Evolutionary conservation across 1,284 basidiomycete species (phyloP).

Genomic region (Sparassis latifolia): DNA sequence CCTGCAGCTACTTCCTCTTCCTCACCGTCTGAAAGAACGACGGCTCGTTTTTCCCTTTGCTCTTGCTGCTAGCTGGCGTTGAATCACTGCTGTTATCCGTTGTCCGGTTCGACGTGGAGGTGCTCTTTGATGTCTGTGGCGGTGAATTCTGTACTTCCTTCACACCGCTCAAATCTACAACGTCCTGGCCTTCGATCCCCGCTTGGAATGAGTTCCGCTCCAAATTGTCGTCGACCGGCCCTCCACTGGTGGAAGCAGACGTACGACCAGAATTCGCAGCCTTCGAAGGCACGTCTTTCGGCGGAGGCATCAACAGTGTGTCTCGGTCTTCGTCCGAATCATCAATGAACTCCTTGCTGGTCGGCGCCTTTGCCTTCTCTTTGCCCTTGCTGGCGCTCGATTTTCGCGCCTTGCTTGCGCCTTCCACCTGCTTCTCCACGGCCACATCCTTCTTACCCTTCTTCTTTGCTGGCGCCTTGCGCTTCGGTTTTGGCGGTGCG

Average conservation of each 20-base stretch:
- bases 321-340: conserved; percentile 16
- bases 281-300: not conserved
- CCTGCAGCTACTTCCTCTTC: conserved; percentile 10
- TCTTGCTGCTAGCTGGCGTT: conserved; percentile 6
- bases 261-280: too few species aligned
- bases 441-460: conserved; percentile 15
- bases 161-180: too few species aligned
- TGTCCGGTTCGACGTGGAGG: not conserved
- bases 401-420: conserved; percentile 1
- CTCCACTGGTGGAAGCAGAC: too few species aligned
- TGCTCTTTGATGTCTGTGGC: not conserved
- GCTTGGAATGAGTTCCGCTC: too few species aligned
- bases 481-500: conserved; percentile 5
- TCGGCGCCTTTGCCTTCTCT: conserved; percentile 7
- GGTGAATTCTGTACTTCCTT: not conserved
- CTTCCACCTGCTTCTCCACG: conserved; percentile 7
- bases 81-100: not conserved
- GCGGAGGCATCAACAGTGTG: conserved; percentile 6
- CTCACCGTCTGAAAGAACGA: conserved; percentile 22
- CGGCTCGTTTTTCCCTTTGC: conserved; percentile 19
- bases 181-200: too few species aligned
- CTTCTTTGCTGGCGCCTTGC: conserved; percentile 13
- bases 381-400: conserved; percentile 8
- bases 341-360: conserved; percentile 17
- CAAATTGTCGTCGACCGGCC: too few species aligned